phyloP scores from a whole-genome alignment of 495 filamentous ascomycete species.

The Margaritispora aquatica region DNA sequence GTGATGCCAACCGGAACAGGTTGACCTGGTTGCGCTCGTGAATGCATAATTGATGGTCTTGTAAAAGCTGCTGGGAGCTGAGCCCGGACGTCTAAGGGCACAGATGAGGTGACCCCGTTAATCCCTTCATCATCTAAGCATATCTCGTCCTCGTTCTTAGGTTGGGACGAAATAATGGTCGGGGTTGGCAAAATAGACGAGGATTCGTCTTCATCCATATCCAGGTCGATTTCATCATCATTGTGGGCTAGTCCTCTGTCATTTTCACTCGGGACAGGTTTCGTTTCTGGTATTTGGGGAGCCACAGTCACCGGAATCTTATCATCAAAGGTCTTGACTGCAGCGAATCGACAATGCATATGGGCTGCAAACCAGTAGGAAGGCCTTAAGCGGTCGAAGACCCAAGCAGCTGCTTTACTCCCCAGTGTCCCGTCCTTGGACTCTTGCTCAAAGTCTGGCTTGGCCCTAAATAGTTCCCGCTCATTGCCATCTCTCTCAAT shows the following conservation, averaged over 20 bases:
- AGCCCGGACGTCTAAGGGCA: conserved; percentile 54
- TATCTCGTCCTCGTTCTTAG: conserved; percentile 49
- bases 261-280: background rate
- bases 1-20: conserved; percentile 47
- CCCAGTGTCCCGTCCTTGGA: conserved; percentile 68
- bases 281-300: background rate
- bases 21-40: conserved; percentile 35
- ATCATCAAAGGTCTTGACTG: conserved; percentile 56
- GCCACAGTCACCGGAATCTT: conserved; percentile 20
- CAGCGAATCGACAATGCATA: conserved; percentile 79
- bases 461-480: conserved; percentile 55
- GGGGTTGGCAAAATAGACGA: background rate
- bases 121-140: conserved; percentile 39
- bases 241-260: conserved; percentile 27
- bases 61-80: conserved; percentile 63
- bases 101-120: conserved; percentile 16
- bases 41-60: conserved; percentile 28
- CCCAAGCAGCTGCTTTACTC: conserved; percentile 65
- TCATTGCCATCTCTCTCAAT: conserved; percentile 71
- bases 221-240: conserved; percentile 50
- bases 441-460: conserved; percentile 67
- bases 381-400: conserved; percentile 75
- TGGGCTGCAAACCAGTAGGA: conserved; percentile 93
- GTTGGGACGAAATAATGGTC: background rate
- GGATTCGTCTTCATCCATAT: conserved; percentile 37